A percentile compares a stretch with the other conserved stretches of the same genome.
phyloP scores from a whole-genome alignment of 2,329 filamentous ascomycete genomes.

The Trichoderma asperellum region DNA sequence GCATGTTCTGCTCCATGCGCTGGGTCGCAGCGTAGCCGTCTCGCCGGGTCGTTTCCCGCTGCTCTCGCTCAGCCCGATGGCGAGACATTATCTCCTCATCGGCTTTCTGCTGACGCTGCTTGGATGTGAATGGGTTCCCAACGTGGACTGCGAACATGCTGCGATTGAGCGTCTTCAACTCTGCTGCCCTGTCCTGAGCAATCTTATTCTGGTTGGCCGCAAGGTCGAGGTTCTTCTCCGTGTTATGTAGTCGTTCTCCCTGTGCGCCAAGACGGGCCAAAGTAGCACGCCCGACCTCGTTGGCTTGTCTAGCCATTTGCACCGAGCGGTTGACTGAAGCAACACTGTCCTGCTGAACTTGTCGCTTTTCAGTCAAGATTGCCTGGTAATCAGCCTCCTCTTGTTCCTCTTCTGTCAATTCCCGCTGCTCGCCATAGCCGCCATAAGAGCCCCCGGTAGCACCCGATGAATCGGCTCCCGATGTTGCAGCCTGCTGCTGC shows the following conservation, averaged over 20 bases:
- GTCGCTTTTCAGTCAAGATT: constrained; percentile 56
- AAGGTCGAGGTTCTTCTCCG: constrained; percentile 80
- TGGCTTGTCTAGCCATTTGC: constrained; percentile 50
- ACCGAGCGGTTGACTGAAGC: constrained; percentile 46
- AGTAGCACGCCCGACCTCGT: constrained; percentile 67
- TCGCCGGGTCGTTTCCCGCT: constrained; percentile 64
- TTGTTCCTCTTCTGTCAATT: constrained; percentile 80
- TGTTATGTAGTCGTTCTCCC: constrained; percentile 79
- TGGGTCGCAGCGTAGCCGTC: constrained; percentile 56
- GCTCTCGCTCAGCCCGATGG: constrained; percentile 66
- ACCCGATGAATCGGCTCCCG: constrained; percentile 34
- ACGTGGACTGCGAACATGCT: constrained; percentile 91
- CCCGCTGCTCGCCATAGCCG: constrained; percentile 69
- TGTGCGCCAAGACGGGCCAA: constrained; percentile 75
- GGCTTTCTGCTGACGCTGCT: constrained; percentile 63
- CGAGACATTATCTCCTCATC: constrained; percentile 73
- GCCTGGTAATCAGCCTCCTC: constrained; percentile 73
- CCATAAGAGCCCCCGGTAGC: constrained; percentile 44
- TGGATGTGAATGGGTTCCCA: constrained; percentile 75
- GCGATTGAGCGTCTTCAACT: constrained; percentile 82
- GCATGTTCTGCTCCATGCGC: constrained; percentile 58
- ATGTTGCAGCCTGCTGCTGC: constrained; percentile 33
- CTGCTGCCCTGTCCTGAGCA: constrained; percentile 78
- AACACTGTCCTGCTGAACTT: constrained; percentile 77
- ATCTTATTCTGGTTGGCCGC: constrained; percentile 75